Evolutionary conservation across 495 filamentous ascomycete species (phyloP), one percentile per base, ranked within the genome.

Genomic region (Penicillium bialowiezense): DNA sequence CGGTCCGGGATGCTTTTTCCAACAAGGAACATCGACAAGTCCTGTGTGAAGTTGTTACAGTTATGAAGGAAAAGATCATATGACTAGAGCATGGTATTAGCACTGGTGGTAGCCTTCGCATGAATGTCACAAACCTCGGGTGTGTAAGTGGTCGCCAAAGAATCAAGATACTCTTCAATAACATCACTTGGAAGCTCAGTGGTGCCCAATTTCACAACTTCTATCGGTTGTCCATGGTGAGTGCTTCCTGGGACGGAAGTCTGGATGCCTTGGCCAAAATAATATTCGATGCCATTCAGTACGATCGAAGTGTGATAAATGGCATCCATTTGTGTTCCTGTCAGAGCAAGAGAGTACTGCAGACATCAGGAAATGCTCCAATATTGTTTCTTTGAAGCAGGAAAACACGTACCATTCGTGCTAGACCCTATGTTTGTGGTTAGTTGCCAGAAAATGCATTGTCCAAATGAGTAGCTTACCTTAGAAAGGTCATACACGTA

Each of bases 11-110:
- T 97, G 8, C 88, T 84, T 58, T 82, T 87, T 17, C 93, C 92
- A n/a, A 95, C 71, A 2, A 97, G 74, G 49, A 98, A 97, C 73
- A 86, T 95, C 38, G 87, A 70, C 54, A 98, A 81, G 52, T 97
- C 93, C 60, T 97, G 91, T 4, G 90, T 88, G 67, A 98, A 98
- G 73, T 97, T 97, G 71, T 98, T 97, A 79, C 93, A 97, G 61
- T 98, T 98, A 60, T 96, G 91, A 31, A 86, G 73, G 64, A 89
- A 89, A 3, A 96, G 74, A 64, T 95, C 88, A 59, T 97, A 97
- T 0, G 88, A 89, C 86, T 90, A 56, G 18, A 33, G 21, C 2
- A 32, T 12, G 10, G 23, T 26, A 19, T 55, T 41, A 52, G 44
- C 40, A 5, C 14, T 35, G 20, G 5, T 6, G 7, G 10, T 10